Evolutionary conservation across 1,139 yeast species (phyloP), one percentile per base, ranked within the genome.

Genomic region (Debaryomyces sp.): DNA sequence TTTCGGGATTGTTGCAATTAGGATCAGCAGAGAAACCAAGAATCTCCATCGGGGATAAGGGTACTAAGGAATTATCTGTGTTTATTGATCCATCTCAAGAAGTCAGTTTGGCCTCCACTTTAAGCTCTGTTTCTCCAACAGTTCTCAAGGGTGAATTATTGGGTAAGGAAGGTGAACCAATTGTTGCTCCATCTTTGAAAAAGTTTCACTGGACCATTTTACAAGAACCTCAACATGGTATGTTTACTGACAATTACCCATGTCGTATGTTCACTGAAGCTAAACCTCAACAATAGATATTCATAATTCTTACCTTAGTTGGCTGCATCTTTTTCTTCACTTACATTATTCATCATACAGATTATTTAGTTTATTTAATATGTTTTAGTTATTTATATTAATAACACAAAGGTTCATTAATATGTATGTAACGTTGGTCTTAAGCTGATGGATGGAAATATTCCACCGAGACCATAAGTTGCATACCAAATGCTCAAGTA

Each of bases 11-110:
- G 57, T 77, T 89, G 60, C 76, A 80, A 45, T 77, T 87, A 55
- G 96, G 96, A 17, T 80, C 84, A 30, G 83, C 78, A 15, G 73
- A 75, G 26, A 71, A 68, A 48, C 92, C 96, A 44, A 73, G 92
- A 62, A 76, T 87, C 52, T 82, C 90, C 34, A 77, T 83, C 56
- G 96, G 96, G 36, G 82, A 83, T 43, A 87, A 84, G 59, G 96
- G 96, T 26, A 75, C 75, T 41, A 69, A 83, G 62, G 91, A 89
- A 62, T 77, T 89, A 56, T 76, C 83, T 5, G 77, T 79, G 12
- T 83, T 74, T 51, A 61, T 59, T 44, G 67, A 65, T 30, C 60
- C 70, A 3, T 52, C 60, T 12, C 67, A 71, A 32, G 67, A 67
- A 10, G 75, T 85, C 29, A 73, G 82, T 51, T 77, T 89, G 58